A percentile compares a stretch with the other conserved stretches of the same genome.
Evolutionary conservation across 2,329 filamentous ascomycete genomes (phyloP).

Genomic region (Tricladium varicosporioides): DNA sequence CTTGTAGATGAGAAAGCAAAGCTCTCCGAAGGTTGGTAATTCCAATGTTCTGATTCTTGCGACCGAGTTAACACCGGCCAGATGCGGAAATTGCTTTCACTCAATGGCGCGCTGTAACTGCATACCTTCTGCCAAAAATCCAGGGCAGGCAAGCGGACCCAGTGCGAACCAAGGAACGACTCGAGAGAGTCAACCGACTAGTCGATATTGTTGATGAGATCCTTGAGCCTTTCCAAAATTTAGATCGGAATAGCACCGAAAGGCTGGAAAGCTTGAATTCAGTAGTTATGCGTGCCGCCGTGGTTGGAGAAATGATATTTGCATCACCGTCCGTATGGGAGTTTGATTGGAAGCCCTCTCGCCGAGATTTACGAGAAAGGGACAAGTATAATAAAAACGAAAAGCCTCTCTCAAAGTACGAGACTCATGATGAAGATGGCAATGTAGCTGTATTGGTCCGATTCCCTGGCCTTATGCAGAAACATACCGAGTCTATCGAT

Average conservation of each 20-base stretch:
- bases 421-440: conserved; percentile 7
- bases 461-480: conserved; percentile 11
- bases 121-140: conserved; percentile 8
- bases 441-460: conserved; percentile 5
- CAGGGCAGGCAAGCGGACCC: neutral
- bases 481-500: neutral
- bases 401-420: neutral
- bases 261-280: conserved; percentile 3
- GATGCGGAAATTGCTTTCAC: conserved; percentile 8
- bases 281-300: conserved; percentile 3
- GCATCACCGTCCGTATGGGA: conserved; percentile 11
- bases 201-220: conserved; percentile 1
- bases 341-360: conserved; percentile 9
- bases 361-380: conserved; percentile 5
- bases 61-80: neutral
- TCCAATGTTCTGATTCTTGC: no score
- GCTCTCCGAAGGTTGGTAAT: conserved; percentile 2
- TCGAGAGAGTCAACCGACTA: conserved; percentile 8
- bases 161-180: neutral
- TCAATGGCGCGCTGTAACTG: conserved; percentile 10
- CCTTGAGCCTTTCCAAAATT: conserved; percentile 3
- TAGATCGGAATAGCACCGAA: neutral
- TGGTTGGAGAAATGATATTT: conserved; percentile 12
- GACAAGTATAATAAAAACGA: conserved; percentile 4
- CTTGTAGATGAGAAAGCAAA: conserved; percentile 4